Evolutionary conservation across 306 rosid genomes (phyloP).

Genomic region (Quercus gilva): DNA sequence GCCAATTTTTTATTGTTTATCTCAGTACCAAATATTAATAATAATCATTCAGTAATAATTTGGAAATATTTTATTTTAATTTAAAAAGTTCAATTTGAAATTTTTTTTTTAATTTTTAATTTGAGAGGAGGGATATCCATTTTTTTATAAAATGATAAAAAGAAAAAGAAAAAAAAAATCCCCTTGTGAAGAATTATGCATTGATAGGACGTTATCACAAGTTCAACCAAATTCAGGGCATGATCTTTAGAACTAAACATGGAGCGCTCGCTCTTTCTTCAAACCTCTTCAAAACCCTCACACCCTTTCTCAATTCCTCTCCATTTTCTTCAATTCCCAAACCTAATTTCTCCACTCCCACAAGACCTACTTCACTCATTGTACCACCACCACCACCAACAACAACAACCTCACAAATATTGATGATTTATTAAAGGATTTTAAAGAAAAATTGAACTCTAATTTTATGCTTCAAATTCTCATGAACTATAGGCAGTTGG

Average conservation of each 20-base stretch:
- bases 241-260: constrained; percentile 22
- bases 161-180: too few relatives aligned
- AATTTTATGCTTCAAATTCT: constrained; percentile 50
- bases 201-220: too few relatives aligned
- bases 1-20: too few relatives aligned
- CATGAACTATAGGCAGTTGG: constrained; percentile 50
- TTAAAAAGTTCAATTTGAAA: too few relatives aligned
- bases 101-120: too few relatives aligned
- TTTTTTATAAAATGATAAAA: too few relatives aligned
- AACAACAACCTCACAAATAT: constrained; percentile 3
- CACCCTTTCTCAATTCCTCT: constrained; percentile 23
- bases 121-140: too few relatives aligned
- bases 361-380: constrained; percentile 19
- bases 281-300: constrained; percentile 8
- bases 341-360: constrained; percentile 16
- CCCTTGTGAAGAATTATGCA: too few relatives aligned
- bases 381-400: constrained; percentile 5
- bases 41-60: too few relatives aligned
- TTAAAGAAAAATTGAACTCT: constrained; percentile 38
- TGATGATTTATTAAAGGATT: constrained; percentile 28
- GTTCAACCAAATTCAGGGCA: constrained; percentile 1
- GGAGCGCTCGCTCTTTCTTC: constrained; percentile 4
- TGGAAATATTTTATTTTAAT: too few relatives aligned
- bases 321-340: constrained; percentile 22
- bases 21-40: too few relatives aligned